Evolutionary conservation across 73 alveolate genomes (phyloP), one percentile per base, ranked within the genome.

Genomic region (Symbiodinium pilosum): DNA sequence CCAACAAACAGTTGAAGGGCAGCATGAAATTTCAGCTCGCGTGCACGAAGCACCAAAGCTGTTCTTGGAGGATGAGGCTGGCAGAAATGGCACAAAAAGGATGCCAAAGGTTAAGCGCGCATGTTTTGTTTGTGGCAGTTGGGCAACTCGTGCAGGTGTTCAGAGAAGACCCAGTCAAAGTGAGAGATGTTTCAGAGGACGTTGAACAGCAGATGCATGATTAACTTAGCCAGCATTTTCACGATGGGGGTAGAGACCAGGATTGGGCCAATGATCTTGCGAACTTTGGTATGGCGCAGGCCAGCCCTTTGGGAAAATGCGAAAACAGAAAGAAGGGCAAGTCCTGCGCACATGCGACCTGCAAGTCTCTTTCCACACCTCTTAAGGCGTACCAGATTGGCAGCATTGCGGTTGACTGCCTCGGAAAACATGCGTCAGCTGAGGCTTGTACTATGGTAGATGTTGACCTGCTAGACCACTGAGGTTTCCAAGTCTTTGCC

Each of bases 231-330:
- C 64, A 39, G 36, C 39, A 9, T 36, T 42, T 4, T 26, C 73
- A 16, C 32, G 26, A 54, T 30, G 24, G 84, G n/a, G n/a, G n/a
- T n/a, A n/a, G n/a, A n/a, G n/a, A n/a, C n/a, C 3, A 87, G 94
- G 94, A 87, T 21, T 87, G 94, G 94, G 69, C 94, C 1, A 47
- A 56, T 7, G 86, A 87, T 71, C 85, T 87, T 47, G 64, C 43
- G 12, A 36, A 43, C 18, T 56, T 85, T 24, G 71, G 94, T 26
- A 51, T 87, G 84, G 71, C 85, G 41, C 86, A 84, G 93, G 93
- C 93, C 40, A 0, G 68, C 43, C n/a, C n/a, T n/a, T n/a, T n/a
- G n/a, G n/a, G n/a, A n/a, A 83, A 83, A 36, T 11, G 26, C 64
- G 0, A 11, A 18, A 38, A 9, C 92, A 7, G 21, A 38, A 8